Percentiles rank a stretch among this genome's conserved stretches.
Evolutionary conservation across 2,329 filamentous ascomycete genomes (phyloP).

Genomic region (Coniochaeta sp.): DNA sequence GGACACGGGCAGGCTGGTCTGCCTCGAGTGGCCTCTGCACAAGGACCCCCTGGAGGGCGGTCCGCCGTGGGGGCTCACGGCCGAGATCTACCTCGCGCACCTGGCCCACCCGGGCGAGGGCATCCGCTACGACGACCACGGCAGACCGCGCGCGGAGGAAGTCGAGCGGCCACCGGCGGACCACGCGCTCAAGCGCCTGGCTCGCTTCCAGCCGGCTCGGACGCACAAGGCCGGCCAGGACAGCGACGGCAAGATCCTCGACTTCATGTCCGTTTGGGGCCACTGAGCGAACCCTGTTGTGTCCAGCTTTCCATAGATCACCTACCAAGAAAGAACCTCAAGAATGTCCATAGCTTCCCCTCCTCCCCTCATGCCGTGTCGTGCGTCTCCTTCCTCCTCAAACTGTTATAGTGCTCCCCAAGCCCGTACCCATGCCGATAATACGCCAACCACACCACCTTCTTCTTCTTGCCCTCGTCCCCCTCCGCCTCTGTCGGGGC

Average conservation of each 20-base stretch:
- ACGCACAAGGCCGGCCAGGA: constrained; percentile 41
- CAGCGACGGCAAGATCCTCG: constrained; percentile 36
- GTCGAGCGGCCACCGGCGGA: constrained; percentile 25
- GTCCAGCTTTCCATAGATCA: neutral
- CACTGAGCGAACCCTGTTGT: constrained; percentile 15
- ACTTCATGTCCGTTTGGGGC: constrained; percentile 49
- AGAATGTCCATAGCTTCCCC: neutral
- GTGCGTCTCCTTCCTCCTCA: constrained; percentile 43
- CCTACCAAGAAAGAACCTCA: too few species aligned
- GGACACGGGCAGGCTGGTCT: constrained; percentile 43
- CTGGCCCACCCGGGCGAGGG: constrained; percentile 62
- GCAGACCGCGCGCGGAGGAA: constrained; percentile 30
- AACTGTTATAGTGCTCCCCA: constrained; percentile 95
- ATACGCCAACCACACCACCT: constrained; percentile 84
- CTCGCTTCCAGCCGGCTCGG: constrained; percentile 40
- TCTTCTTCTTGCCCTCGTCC: constrained; percentile 36
- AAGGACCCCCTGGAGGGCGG: constrained; percentile 60
- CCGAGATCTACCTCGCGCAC: constrained; percentile 65
- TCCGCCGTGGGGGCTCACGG: constrained; percentile 65
- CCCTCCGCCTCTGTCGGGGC: constrained; percentile 22
- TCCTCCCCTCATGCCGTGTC: neutral
- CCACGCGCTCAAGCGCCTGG: constrained; percentile 34
- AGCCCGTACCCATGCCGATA: constrained; percentile 90
- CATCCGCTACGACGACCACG: constrained; percentile 47
- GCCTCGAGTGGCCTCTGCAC: constrained; percentile 71